Evolutionary conservation across 495 filamentous ascomycete species (phyloP), one percentile per base, ranked within the genome.

Genomic region (Talaromyces borbonicus): DNA sequence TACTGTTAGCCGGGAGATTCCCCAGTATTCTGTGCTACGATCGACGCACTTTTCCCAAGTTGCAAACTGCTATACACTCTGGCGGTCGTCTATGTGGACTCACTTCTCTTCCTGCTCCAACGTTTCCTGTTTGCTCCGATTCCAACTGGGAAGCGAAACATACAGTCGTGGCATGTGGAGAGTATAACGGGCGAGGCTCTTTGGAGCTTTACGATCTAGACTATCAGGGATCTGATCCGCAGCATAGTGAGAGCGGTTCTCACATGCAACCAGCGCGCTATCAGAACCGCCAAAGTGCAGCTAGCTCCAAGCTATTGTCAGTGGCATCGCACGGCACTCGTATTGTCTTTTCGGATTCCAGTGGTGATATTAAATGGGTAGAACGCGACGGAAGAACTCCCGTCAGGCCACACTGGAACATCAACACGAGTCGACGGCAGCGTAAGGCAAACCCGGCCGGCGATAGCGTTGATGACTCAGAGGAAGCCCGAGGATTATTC

Each of bases 171-270:
- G 88, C 89, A 14, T 85, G 84, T 47, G 90, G 89, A n/a, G 88
- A 94, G 58, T 97, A 97, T 64, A 93, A 93, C 48, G 87, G 86
- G 15, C 84, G 90, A 56, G 90, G 90, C 5, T 89, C 85, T 0
- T 69, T 97, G 8, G 90, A 97, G 56, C 65, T 94, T n/a, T 95
- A 95, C 60, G 78, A 78, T 39, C 62, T 92, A 8, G 54, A 53
- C 5, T 49, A 64, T 60, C 5, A 36, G 44, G 8, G 52, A 55
- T 48, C 71, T 26, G 55, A 56, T n/a, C 52, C 54, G 11, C 29
- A 54, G 22, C 42, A 59, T 19, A 22, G 32, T 19, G 36, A 50
- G 8, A 46, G 50, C 27, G 58, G 57, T 9, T 62, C 64, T 6
- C 56, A 52, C 5, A 25, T 46, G 30, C 23, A 39, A 23, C 5